These are phyloP conservation scores for cucumber (Cucumis sativus) DNA, from an alignment of 306 rosid species.

Conservation along the genomic window Cucumber_9930_V3 NC_026655.2:25053001-25053500, in stretches of 20 bases:
- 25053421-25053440: too few species aligned
- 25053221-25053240: constrained; percentile 89
- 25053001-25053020: constrained; percentile 3
- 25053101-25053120: constrained; percentile 59
- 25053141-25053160: constrained; percentile 69
- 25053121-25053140: constrained; percentile 69
- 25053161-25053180: constrained; percentile 62
- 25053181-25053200: constrained; percentile 45
- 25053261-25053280: background rate
- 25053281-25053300: background rate
- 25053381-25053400: too few species aligned
- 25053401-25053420: too few species aligned
- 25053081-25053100: constrained; percentile 11
- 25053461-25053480: too few species aligned
- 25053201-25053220: constrained; percentile 81
- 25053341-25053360: too few species aligned
- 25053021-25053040: background rate
- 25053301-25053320: background rate
- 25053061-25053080: background rate
- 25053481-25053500: too few species aligned
- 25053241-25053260: constrained; percentile 27
- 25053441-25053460: too few species aligned
- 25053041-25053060: background rate
- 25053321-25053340: background rate
- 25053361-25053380: too few species aligned